Base-by-base conservation (phyloP, 2,329 filamentous ascomycete species). In the Cercospora zeina region DNA sequence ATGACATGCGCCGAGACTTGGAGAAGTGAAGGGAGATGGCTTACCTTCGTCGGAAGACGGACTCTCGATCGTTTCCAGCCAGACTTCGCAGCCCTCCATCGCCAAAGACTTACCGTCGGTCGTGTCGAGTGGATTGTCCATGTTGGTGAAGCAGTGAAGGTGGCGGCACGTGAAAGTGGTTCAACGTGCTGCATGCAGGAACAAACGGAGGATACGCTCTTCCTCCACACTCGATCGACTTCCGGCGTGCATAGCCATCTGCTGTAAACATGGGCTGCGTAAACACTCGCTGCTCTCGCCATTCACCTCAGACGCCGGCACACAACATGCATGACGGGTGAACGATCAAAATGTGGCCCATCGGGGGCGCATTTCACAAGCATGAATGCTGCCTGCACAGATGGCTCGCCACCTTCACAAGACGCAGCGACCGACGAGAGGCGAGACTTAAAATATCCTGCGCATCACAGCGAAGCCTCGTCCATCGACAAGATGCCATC, bases 1-100 rank as follows among this genome's bases (percentile, higher is more conserved):
- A 62, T 62, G 59, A 62, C 59, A 57, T 53, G 47, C 54, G 59
- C 59, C 59, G 56, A 62, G 59, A 37, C 42, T 33, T 21, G 27
- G 27, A 34, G 27, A 34, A 53, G 49, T 34, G 34, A 42, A 45
- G 54, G 49, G 53, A 58, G 56, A 54, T 37, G 33, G 24, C 53
- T 54, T 53, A 30, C 39, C 54, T n/a, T 45, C 36, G n/a, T 45
- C 27, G 39, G 47, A 42, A 31, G 42, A 27, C n/a, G 27, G 24
- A 33, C 34, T 34, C 33, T 61, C 39, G 11, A 14, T 19, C 13
- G 33, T 42, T 6, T 27, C 50, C 31, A 21, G 33, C 59, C 59
- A 62, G 4, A 62, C 47, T 36, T 62, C 54, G 47, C 59, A 58
- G 19, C 59, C 59, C 34, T 62, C 54, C 59, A 62, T 62, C 16